Conservation (phyloP, 768 basidiomycete species). For the Rhodotorula toruloides region DNA sequence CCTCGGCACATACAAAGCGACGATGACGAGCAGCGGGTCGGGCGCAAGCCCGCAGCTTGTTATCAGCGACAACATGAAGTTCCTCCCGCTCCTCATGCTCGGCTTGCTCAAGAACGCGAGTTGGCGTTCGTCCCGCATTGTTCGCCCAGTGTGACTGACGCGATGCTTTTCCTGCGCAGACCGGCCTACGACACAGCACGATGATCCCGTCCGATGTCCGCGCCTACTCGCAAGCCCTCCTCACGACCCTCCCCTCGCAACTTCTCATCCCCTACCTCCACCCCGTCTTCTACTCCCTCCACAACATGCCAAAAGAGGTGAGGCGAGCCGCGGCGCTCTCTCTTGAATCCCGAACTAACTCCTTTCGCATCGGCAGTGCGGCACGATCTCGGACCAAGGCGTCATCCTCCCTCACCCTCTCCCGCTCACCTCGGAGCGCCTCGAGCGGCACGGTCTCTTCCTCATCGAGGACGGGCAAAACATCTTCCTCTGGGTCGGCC, state of each 20-base stretch:
- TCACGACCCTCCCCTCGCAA: conserved; percentile 87
- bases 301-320: conserved; percentile 92
- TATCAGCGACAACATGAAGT: conserved; percentile 86
- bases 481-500: conserved; percentile 97
- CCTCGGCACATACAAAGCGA: conserved; percentile 81
- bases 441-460: conserved; percentile 92
- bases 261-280: conserved; percentile 87
- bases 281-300: conserved; percentile 89
- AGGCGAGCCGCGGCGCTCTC: conserved; percentile 31
- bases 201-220: conserved; percentile 95
- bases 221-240: conserved; percentile 85
- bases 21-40: conserved; percentile 88
- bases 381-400: conserved; percentile 83
- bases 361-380: conserved; percentile 57
- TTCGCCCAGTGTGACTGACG: not conserved
- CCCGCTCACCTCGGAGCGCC: conserved; percentile 86
- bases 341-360: not conserved
- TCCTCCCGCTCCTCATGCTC: conserved; percentile 82
- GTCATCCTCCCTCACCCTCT: conserved; percentile 79
- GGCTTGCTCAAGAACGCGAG: conserved; percentile 88
- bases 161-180: conserved; percentile 51
- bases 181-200: conserved; percentile 89
- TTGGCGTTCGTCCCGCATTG: conserved; percentile 1
- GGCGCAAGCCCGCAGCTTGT: conserved; percentile 92
- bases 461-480: conserved; percentile 96